Evolutionary conservation across 1,284 basidiomycete genomes (phyloP), one percentile per base, ranked within the genome.

Genomic region (Melampsora larici-populina): DNA sequence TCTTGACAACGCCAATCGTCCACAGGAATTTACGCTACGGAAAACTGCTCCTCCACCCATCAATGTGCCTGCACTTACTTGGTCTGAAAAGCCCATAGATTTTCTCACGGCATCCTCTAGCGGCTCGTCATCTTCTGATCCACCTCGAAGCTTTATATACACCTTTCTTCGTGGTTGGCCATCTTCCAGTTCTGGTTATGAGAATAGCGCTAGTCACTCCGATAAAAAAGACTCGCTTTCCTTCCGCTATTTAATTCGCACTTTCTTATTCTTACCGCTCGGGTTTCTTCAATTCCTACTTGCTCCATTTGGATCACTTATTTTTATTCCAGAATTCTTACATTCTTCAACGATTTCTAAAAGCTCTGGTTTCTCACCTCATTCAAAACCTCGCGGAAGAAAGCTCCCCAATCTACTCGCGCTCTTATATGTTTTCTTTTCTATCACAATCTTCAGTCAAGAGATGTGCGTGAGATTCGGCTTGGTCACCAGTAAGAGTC

Each of bases 331-430:
- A 7, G 55, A 58, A 58, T 58, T 58, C 21, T 15, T 58, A 4
- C 29, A 58, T 15, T 24, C n/a, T n/a, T 58, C 29, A n/a, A 9
- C 8, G 4, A 24, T 58, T n/a, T n/a, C 55, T 17, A 58, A 58
- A n/a, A 24, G 9, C 55, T n/a, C 55, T 29, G 55, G 55, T 1
- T 29, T 58, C 15, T 58, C 55, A 58, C 55, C 55, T 58, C 55
- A 58, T 29, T 58, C 55, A n/a, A 58, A 58, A 58, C 55, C 55
- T 58, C 55, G 55, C 2, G 55, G 55, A 58, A n/a, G 55, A 58
- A 58, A 29, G 11, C 29, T 58, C 8, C n/a, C 55, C 21, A 58
- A 58, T 17, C 55, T 58, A 9, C n/a, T 58, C 3, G 55, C 55
- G 21, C 6, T 58, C n/a, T n/a, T 29, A n/a, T 58, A 58, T 29